Conservation (phyloP, 345 rosid species). For the Eucalyptus leucophloia region DNA sequence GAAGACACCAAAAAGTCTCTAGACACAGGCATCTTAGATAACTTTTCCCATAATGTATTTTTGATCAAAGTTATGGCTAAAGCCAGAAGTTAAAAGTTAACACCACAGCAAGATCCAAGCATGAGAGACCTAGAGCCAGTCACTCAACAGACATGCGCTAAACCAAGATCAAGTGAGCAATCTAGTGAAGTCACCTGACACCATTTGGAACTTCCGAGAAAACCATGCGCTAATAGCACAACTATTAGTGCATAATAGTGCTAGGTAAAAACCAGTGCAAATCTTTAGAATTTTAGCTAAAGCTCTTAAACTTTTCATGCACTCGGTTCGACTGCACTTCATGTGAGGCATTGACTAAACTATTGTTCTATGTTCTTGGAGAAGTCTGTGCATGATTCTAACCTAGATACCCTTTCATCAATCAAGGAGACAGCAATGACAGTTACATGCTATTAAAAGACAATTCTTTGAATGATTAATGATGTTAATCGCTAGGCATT, state of each 20-base stretch:
- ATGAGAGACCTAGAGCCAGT: not conserved
- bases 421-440: not conserved
- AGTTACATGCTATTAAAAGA: not conserved
- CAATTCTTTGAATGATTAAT: not conserved
- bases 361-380: not conserved
- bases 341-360: not conserved
- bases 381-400: not conserved
- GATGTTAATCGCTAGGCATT: not conserved
- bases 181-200: not conserved
- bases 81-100: not conserved
- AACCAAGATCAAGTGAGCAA: not conserved
- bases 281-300: not conserved
- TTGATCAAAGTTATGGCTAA: not conserved
- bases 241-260: not conserved
- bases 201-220: not conserved
- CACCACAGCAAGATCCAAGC: not conserved
- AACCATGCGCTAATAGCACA: not conserved
- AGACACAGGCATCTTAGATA: not conserved
- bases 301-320: not conserved
- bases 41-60: not conserved
- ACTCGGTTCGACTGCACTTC: not conserved
- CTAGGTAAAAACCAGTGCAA: not conserved
- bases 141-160: not conserved
- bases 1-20: not conserved
- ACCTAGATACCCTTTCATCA: not conserved